Evolutionary conservation across 352 stramenopile species (phyloP).

Genomic region (Globisporangium lucens): DNA sequence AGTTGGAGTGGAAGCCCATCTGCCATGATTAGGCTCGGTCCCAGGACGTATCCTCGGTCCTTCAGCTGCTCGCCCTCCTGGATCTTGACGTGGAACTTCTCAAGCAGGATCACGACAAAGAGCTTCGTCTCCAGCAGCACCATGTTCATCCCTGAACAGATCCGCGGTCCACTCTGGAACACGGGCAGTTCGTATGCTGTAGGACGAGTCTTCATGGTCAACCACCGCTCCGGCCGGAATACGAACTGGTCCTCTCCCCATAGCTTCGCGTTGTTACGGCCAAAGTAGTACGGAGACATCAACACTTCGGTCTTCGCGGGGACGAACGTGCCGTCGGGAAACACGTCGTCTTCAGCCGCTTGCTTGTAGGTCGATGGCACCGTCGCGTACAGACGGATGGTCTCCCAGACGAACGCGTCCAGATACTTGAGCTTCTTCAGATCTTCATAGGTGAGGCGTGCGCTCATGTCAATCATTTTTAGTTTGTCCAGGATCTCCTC

Average conservation of each 20-base stretch:
- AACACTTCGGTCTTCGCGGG: constrained; percentile 52
- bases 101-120: constrained; percentile 41
- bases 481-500: too few species aligned
- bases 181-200: constrained; percentile 71
- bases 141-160: constrained; percentile 77
- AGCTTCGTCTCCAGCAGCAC: constrained; percentile 59
- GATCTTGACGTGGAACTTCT: constrained; percentile 43
- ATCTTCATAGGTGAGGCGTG: constrained; percentile 32
- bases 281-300: constrained; percentile 56
- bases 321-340: constrained; percentile 23
- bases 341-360: constrained; percentile 10
- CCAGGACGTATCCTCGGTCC: constrained; percentile 32
- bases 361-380: constrained; percentile 68
- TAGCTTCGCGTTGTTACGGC: not conserved
- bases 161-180: constrained; percentile 63
- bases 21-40: constrained; percentile 45
- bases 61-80: constrained; percentile 27
- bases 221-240: constrained; percentile 13
- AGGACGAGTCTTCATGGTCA: constrained; percentile 24
- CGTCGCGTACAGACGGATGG: constrained; percentile 67
- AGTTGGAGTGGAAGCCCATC: constrained; percentile 46
- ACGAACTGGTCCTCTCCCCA: constrained; percentile 17
- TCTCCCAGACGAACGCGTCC: constrained; percentile 65
- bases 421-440: constrained; percentile 64
- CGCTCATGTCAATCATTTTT: too few species aligned